Conservation (phyloP, 148 eudicot genomes). For the Salicornia ramosissima region DNA sequence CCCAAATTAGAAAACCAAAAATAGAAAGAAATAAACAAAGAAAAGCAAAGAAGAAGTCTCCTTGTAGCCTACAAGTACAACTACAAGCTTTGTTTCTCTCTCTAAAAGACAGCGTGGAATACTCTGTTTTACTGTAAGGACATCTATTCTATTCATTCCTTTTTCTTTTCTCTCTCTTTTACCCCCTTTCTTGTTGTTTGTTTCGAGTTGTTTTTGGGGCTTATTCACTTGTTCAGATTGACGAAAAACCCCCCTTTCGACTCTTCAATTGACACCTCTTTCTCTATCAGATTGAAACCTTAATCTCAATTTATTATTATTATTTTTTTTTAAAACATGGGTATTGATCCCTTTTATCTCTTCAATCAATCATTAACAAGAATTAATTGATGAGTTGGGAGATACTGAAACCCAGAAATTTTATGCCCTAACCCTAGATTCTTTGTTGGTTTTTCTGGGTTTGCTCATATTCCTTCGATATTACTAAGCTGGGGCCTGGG, state of each 20-base stretch:
- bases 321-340: too few species aligned
- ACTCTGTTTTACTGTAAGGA: slow-evolving; percentile 17
- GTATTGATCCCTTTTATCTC: background rate
- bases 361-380: background rate
- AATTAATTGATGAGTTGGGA: slow-evolving; percentile 1
- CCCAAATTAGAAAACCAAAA: too few species aligned
- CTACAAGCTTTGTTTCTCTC: background rate
- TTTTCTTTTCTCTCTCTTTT: background rate
- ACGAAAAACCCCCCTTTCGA: background rate
- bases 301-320: background rate
- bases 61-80: slow-evolving; percentile 5
- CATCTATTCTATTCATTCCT: background rate
- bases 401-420: background rate
- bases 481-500: slow-evolving; percentile 1
- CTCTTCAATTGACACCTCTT: slow-evolving; percentile 6
- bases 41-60: background rate
- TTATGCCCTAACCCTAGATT: slow-evolving; percentile 16
- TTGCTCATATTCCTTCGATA: background rate
- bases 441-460: background rate
- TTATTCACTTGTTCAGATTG: background rate
- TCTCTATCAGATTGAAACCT: background rate
- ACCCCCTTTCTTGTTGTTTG: background rate
- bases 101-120: slow-evolving; percentile 19
- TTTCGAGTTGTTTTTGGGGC: background rate
- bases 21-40: background rate